Evolutionary conservation across 768 basidiomycete species (phyloP).

Genomic region (Suillus spraguei): DNA sequence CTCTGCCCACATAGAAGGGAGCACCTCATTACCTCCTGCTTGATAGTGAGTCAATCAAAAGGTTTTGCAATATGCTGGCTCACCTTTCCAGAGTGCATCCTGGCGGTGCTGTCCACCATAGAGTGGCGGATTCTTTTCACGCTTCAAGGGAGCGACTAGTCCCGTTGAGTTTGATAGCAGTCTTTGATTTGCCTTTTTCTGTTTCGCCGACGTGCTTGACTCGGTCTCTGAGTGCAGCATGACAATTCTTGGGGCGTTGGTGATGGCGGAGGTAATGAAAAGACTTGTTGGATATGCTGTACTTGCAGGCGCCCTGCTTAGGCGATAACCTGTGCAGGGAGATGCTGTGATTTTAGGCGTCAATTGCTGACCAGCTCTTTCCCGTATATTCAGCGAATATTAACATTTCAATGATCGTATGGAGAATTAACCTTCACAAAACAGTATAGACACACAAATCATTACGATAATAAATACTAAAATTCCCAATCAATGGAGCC

Average conservation of each 20-base stretch:
- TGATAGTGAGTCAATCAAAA: not conserved
- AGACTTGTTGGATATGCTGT: not conserved
- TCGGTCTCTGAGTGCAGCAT: not conserved
- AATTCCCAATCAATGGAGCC: too few relatives aligned
- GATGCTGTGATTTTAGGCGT: not conserved
- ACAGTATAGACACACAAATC: too few relatives aligned
- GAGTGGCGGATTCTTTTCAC: not conserved
- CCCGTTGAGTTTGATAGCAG: not conserved
- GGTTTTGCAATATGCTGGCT: not conserved
- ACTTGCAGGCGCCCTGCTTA: not conserved
- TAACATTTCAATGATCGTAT: too few relatives aligned
- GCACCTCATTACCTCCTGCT: not conserved
- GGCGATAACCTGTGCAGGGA: not conserved
- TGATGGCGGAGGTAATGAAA: too few relatives aligned
- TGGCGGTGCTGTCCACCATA: slow-evolving; percentile 2
- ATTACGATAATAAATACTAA: too few relatives aligned
- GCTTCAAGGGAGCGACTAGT: not conserved
- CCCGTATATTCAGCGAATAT: too few relatives aligned
- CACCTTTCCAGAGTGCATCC: slow-evolving; percentile 7
- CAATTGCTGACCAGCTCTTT: too few relatives aligned
- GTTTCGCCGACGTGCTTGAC: not conserved
- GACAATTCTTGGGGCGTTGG: not conserved
- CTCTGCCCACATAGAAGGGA: not conserved
- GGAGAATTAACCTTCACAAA: too few relatives aligned
- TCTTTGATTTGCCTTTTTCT: not conserved